phyloP scores from a whole-genome alignment of 1,139 yeast species.

The Blastobotrys raffinosifermentans region DNA sequence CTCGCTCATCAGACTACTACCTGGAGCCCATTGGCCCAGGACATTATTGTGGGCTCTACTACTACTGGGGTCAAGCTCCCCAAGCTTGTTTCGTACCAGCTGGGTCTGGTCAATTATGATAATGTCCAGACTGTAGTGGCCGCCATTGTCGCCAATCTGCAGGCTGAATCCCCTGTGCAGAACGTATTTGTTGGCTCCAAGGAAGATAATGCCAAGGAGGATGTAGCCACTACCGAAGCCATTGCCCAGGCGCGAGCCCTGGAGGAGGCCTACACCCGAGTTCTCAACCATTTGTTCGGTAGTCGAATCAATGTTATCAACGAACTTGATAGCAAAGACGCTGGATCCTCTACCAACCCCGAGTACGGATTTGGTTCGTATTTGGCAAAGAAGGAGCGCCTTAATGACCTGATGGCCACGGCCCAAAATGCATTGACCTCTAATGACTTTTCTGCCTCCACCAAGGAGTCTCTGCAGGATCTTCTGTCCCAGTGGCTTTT shows the following conservation, averaged over 20 bases:
- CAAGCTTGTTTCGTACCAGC: constrained; percentile 50
- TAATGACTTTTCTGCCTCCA: constrained; percentile 43
- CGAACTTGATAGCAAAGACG: constrained; percentile 41
- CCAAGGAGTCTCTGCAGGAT: constrained; percentile 47
- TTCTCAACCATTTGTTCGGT: constrained; percentile 62
- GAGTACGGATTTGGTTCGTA: constrained; percentile 85
- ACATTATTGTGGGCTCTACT: constrained; percentile 58
- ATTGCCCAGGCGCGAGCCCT: constrained; percentile 46
- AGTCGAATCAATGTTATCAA: constrained; percentile 53
- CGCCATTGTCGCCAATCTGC: constrained; percentile 49
- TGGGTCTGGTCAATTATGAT: constrained; percentile 45
- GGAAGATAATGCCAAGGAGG: constrained; percentile 7
- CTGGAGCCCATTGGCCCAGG: constrained; percentile 67
- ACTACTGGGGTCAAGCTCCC: constrained; percentile 39
- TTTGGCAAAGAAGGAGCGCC: constrained; percentile 47
- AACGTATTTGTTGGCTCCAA: constrained; percentile 54
- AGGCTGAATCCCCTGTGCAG: constrained; percentile 53
- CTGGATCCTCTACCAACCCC: constrained; percentile 47
- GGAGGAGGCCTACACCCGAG: constrained; percentile 75
- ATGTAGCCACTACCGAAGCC: constrained; percentile 14
- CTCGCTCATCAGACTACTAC: constrained; percentile 42
- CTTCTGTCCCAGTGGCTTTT: constrained; percentile 64
- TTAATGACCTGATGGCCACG: constrained; percentile 39
- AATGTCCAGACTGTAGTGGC: constrained; percentile 43
- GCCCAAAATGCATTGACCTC: constrained; percentile 48